Percentiles rank a stretch among this genome's conserved stretches.
Conservation (phyloP, 768 basidiomycete species). For the Mycena venus region DNA sequence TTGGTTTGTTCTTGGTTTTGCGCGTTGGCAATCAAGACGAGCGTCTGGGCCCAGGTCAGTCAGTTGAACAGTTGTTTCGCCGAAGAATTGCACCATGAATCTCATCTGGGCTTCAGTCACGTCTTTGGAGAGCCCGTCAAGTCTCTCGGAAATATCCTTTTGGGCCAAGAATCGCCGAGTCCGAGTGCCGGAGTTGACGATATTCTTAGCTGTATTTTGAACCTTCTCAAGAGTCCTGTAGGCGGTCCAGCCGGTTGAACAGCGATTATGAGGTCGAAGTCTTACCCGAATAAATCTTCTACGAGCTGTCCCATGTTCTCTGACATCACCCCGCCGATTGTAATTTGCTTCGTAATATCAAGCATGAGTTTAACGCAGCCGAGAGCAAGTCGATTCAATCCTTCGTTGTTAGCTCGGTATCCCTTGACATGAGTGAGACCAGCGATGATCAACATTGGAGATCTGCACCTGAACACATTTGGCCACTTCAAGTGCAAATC, state of each 20-base stretch:
- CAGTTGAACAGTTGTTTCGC: not conserved
- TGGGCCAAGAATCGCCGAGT: not conserved
- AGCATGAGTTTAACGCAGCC: not conserved
- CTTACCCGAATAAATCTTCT: conserved; percentile 4
- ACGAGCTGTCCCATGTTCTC: not conserved
- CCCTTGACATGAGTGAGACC: not conserved
- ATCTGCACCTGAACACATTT: conserved; percentile 10
- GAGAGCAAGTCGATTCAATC: conserved; percentile 9
- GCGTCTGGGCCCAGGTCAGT: conserved; percentile 5
- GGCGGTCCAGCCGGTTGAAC: not conserved
- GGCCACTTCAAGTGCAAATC: not conserved
- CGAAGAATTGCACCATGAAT: not conserved
- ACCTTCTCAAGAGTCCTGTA: conserved; percentile 14
- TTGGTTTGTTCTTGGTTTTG: not conserved
- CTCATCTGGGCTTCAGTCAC: not conserved
- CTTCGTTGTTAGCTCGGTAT: conserved; percentile 15
- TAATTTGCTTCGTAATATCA: not conserved
- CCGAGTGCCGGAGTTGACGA: not conserved
- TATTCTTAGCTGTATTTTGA: not conserved
- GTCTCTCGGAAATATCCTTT: not conserved
- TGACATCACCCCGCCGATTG: not conserved
- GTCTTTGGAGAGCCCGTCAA: not conserved
- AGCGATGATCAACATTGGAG: not conserved
- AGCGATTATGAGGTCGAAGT: not conserved
- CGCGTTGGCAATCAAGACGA: not conserved